phyloP scores from a whole-genome alignment of 1,139 yeast species.

The Torulaspora globosa region DNA sequence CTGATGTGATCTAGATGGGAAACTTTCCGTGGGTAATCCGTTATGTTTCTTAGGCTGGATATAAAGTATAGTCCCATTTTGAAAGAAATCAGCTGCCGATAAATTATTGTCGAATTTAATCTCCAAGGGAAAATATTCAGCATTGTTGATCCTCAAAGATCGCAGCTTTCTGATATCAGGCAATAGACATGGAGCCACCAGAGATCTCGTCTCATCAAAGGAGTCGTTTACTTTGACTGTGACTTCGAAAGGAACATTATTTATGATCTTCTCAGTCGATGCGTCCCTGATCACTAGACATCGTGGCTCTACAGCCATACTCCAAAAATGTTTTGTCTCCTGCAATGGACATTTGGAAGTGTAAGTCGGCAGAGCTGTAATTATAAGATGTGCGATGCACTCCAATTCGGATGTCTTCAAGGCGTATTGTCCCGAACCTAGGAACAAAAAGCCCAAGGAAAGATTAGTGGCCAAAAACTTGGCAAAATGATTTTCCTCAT shows the following conservation, averaged over 20 bases:
- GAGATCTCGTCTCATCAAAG: constrained; percentile 31
- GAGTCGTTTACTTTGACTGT: constrained; percentile 47
- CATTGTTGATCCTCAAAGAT: constrained; percentile 24
- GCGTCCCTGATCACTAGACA: constrained; percentile 75
- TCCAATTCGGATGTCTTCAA: constrained; percentile 47
- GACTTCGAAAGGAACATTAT: constrained; percentile 37
- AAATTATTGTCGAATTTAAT: constrained; percentile 25
- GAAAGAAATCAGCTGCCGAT: constrained; percentile 26
- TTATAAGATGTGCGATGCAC: constrained; percentile 48
- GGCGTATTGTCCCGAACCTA: constrained; percentile 93
- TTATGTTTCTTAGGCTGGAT: constrained; percentile 19
- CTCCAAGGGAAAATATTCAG: constrained; percentile 32
- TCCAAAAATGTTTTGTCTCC: constrained; percentile 90
- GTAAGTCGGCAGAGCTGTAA: constrained; percentile 71
- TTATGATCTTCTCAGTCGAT: constrained; percentile 50
- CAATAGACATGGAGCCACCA: constrained; percentile 60
- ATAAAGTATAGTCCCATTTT: constrained; percentile 30
- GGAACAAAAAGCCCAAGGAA: constrained; percentile 80
- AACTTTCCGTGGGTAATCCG: not conserved
- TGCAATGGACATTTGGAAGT: constrained; percentile 79
- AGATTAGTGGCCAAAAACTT: constrained; percentile 74
- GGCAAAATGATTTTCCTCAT: constrained; percentile 48
- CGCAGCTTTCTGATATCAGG: constrained; percentile 54
- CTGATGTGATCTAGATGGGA: constrained; percentile 7
- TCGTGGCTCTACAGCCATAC: constrained; percentile 73